Evolutionary conservation across 129 eudicot species (phyloP).

Genomic region (Flaveria trinervia): DNA sequence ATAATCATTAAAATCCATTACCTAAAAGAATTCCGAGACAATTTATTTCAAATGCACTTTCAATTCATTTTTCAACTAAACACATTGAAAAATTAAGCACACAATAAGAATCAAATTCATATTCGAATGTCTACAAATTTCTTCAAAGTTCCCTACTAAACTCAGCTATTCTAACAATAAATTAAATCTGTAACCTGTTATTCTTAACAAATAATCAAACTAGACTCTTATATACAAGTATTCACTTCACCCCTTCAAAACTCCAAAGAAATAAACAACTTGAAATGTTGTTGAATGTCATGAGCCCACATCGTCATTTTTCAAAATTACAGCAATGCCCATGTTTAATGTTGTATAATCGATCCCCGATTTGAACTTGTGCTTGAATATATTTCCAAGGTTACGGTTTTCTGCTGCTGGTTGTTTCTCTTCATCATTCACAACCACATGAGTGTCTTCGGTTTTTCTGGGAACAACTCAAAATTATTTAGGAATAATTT

Average conservation of each 20-base stretch:
- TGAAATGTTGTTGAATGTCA: slow-evolving; percentile 26
- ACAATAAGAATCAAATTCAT: too few relatives aligned
- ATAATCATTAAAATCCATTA: too few relatives aligned
- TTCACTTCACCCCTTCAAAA: slow-evolving; percentile 25
- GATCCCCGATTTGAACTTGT: slow-evolving; percentile 30
- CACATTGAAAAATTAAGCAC: too few relatives aligned
- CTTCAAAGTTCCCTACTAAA: not conserved
- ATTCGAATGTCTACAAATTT: not conserved
- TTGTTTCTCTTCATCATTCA: slow-evolving; percentile 25
- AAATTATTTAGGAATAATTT: slow-evolving; percentile 8
- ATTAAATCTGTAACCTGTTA: not conserved
- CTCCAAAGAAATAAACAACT: not conserved
- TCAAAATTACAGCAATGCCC: slow-evolving; percentile 55
- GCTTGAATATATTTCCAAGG: slow-evolving; percentile 28
- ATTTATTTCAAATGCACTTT: too few relatives aligned
- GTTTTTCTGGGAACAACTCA: slow-evolving; percentile 31
- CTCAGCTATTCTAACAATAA: not conserved
- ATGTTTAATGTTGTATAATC: slow-evolving; percentile 31
- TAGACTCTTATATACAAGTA: slow-evolving; percentile 44
- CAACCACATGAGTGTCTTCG: slow-evolving; percentile 18
- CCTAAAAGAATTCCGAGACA: too few relatives aligned
- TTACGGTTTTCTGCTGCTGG: slow-evolving; percentile 29
- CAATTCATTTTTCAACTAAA: too few relatives aligned
- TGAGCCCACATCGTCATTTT: slow-evolving; percentile 36
- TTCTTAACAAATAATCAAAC: slow-evolving; percentile 20